Conservation (phyloP, 352 stramenopile genomes). For the Stramenopiles sp. region DNA sequence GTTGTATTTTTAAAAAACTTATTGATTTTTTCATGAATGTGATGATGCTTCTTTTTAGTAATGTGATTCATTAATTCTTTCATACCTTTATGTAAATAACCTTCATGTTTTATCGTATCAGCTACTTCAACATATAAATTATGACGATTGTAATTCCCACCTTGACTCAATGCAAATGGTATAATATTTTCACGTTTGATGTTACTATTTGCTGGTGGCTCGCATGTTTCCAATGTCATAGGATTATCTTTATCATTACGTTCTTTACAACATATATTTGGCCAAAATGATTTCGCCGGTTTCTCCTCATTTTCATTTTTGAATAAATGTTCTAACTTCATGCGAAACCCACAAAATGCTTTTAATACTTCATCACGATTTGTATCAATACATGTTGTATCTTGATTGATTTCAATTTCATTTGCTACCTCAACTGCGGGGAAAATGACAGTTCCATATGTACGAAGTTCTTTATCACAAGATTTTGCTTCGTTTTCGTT, state of each 20-base stretch:
- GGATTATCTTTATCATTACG: background rate
- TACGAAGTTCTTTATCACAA: background rate
- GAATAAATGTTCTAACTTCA: background rate
- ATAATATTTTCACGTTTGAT: background rate
- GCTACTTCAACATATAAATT: background rate
- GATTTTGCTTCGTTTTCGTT: background rate
- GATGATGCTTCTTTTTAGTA: background rate
- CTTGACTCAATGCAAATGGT: background rate
- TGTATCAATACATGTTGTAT: background rate
- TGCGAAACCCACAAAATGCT: background rate
- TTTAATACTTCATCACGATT: background rate
- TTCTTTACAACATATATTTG: constrained; percentile 3
- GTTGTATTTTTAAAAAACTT: background rate
- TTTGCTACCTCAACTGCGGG: background rate
- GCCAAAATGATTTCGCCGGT: background rate
- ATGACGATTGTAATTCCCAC: background rate
- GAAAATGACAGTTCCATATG: background rate
- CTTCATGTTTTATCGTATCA: background rate
- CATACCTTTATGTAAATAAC: background rate
- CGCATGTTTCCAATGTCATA: background rate
- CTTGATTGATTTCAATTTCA: background rate
- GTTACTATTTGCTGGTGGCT: background rate
- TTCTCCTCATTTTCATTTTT: background rate
- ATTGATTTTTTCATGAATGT: background rate
- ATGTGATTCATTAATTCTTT: background rate